Conservation (phyloP, 2,329 filamentous ascomycete genomes). For the Clarireedia monteithiana region DNA sequence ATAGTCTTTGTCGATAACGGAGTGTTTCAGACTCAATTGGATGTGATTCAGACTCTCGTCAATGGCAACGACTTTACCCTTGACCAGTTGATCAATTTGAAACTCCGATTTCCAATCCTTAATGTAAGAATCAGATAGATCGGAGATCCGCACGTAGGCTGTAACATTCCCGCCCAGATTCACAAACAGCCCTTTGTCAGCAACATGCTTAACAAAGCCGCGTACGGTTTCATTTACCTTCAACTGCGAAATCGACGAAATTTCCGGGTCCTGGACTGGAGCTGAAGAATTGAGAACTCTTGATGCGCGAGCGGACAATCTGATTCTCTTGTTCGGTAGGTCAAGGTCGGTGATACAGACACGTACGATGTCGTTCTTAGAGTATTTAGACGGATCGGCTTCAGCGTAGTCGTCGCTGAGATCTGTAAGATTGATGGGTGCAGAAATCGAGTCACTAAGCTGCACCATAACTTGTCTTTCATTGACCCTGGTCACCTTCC, state of each 20-base stretch:
- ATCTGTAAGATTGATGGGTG: constrained; percentile 74
- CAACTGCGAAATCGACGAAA: constrained; percentile 63
- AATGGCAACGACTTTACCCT: constrained; percentile 70
- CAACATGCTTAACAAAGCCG: constrained; percentile 86
- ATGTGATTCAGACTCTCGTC: constrained; percentile 63
- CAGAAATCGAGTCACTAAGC: constrained; percentile 71
- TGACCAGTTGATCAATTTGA: constrained; percentile 82
- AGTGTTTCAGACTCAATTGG: constrained; percentile 82
- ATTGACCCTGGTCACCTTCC: constrained; percentile 75
- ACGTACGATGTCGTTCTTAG: constrained; percentile 78
- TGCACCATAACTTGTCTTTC: constrained; percentile 81
- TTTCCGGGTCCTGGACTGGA: constrained; percentile 71
- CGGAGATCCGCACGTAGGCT: constrained; percentile 75
- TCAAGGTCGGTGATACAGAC: constrained; percentile 82
- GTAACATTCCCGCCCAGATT: constrained; percentile 73
- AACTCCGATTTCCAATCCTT: constrained; percentile 95
- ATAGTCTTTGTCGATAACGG: constrained; percentile 73
- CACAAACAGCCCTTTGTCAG: constrained; percentile 84
- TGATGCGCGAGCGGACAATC: constrained; percentile 77
- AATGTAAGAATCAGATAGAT: constrained; percentile 82
- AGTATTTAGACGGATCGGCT: constrained; percentile 65
- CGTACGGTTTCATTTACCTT: constrained; percentile 72
- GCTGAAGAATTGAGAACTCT: constrained; percentile 82
- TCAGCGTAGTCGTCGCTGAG: constrained; percentile 80
- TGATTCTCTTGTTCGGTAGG: constrained; percentile 72